Evolutionary conservation across 2,329 filamentous ascomycete species (phyloP).

Genomic region (Penicillium vulpinum): DNA sequence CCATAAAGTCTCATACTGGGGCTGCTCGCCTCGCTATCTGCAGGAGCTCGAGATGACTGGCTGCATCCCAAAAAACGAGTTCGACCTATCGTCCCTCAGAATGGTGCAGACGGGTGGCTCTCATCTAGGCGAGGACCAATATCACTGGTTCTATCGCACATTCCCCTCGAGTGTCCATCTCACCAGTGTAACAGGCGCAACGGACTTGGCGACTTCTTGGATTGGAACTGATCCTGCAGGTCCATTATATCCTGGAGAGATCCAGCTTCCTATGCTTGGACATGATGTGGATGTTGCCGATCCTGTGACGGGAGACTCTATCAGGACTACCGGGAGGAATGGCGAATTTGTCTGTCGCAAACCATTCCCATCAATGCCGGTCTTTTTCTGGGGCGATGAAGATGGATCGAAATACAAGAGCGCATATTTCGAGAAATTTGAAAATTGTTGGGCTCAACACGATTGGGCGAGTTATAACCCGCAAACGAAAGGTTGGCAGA

Average conservation of each 20-base stretch:
- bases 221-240: conserved; percentile 46
- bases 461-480: conserved; percentile 49
- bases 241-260: conserved; percentile 48
- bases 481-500: conserved; percentile 42
- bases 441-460: conserved; percentile 44
- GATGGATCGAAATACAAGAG: conserved; percentile 43
- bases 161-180: conserved; percentile 43
- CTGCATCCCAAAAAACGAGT: conserved; percentile 37
- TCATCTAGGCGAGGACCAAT: conserved; percentile 45
- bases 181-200: conserved; percentile 49
- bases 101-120: conserved; percentile 51
- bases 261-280: conserved; percentile 48
- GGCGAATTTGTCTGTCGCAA: conserved; percentile 50
- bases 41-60: conserved; percentile 44
- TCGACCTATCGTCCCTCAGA: conserved; percentile 41
- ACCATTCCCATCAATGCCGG: conserved; percentile 50
- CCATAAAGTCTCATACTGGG: conserved; percentile 34
- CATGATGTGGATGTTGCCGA: conserved; percentile 51
- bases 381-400: conserved; percentile 48
- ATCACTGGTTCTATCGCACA: conserved; percentile 40
- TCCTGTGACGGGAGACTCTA: conserved; percentile 38
- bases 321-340: conserved; percentile 15
- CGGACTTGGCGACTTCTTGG: conserved; percentile 48
- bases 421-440: conserved; percentile 50
- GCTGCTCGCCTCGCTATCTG: conserved; percentile 47